Evolutionary conservation across 805 yeast species (phyloP).

Genomic region (Clavispora vitiphila): DNA sequence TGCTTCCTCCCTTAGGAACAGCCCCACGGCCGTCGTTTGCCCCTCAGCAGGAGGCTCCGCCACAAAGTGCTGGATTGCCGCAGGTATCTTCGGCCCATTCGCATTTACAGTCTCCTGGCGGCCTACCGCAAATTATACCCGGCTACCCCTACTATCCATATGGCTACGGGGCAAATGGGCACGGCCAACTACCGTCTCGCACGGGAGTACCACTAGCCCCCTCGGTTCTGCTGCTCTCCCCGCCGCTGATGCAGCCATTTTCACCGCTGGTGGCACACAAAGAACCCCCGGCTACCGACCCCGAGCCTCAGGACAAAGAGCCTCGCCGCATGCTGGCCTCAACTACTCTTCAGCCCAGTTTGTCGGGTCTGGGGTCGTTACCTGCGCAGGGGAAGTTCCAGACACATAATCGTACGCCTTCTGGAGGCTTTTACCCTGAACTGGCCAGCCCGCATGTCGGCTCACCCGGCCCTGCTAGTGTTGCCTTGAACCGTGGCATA

Average conservation of each 20-base stretch:
- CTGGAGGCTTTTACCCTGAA: constrained; percentile 11
- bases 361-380: not conserved
- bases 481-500: constrained; percentile 35
- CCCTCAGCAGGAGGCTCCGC: not conserved
- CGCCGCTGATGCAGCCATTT: not conserved
- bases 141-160: not conserved
- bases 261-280: not conserved
- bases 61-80: not conserved
- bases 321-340: not conserved
- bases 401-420: constrained; percentile 22
- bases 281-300: not conserved
- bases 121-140: not conserved
- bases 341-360: not conserved
- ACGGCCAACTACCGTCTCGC: not conserved
- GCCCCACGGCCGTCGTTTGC: not conserved
- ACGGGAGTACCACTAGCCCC: not conserved
- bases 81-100: not conserved
- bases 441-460: constrained; percentile 5
- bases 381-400: constrained; percentile 18
- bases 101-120: not conserved
- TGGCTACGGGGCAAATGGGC: not conserved
- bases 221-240: not conserved
- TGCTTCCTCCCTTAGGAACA: not conserved
- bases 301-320: not conserved
- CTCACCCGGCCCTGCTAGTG: constrained; percentile 46